A percentile compares a stretch with the other conserved stretches of the same genome.
These are phyloP conservation scores for Oidium heveae DNA, from an alignment of 2,329 filamentous ascomycete genomes.

Conservation along the genomic window DNA sequence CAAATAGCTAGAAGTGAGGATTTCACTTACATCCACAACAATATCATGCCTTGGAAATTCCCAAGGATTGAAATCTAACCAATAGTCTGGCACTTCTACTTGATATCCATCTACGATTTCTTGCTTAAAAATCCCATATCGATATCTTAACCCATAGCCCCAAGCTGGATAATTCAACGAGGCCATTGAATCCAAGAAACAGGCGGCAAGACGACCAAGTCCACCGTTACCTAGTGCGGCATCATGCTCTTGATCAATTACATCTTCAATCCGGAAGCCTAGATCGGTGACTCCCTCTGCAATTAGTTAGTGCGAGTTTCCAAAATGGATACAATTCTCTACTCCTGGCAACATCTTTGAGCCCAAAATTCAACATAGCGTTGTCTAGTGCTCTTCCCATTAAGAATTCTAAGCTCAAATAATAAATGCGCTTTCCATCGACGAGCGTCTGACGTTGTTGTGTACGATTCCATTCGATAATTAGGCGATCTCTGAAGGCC, in stretches of 20 bases:
- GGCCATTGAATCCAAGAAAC: constrained; percentile 86
- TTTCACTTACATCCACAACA: constrained; percentile 48
- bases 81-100: constrained; percentile 94
- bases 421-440: constrained; percentile 88
- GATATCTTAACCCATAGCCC: constrained; percentile 89
- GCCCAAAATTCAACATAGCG: constrained; percentile 86
- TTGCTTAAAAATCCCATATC: constrained; percentile 98
- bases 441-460: constrained; percentile 84
- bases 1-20: constrained; percentile 10
- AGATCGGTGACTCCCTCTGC: constrained; percentile 65
- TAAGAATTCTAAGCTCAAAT: constrained; percentile 87
- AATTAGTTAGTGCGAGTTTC: constrained; percentile 1
- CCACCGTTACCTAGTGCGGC: constrained; percentile 91
- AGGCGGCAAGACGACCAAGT: constrained; percentile 79
- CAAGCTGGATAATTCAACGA: constrained; percentile 89
- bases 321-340: constrained; percentile 10
- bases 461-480: constrained; percentile 94
- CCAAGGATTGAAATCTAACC: constrained; percentile 98
- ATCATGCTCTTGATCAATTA: constrained; percentile 86
- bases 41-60: constrained; percentile 93
- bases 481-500: constrained; percentile 75
- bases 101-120: constrained; percentile 97
- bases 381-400: constrained; percentile 96
- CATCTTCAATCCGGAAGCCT: constrained; percentile 89
- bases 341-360: constrained; percentile 69